Base-by-base conservation (phyloP, 208 protist species). In the Porcisia hertigi region DNA sequence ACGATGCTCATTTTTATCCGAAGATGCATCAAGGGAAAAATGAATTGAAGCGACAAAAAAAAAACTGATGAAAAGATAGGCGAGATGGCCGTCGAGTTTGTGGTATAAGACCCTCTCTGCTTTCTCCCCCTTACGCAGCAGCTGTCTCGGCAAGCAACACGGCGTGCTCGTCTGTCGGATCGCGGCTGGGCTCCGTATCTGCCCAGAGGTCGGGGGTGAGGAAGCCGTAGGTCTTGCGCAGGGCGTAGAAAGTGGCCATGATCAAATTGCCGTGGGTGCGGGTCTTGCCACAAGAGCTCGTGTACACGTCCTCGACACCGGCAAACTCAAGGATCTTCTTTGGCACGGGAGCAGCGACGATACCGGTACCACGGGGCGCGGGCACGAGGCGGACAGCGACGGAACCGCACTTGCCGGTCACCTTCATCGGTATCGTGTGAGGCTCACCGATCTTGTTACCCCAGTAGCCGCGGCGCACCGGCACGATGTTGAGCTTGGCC, bases 181-280 rank as follows among this genome's bases (percentile, higher is more conserved):
- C 90, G 79, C 94, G 94, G 63, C 75, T 70, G 72, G 98, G 87
- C 73, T 88, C 75, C 64, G 86, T 98, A 70, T 93, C 88, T 4
- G 87, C 88, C 99, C 99, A 99, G 43, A 99, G 88, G 75, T 99
- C 98, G 57, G 99, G 99, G 57, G 99, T 99, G 69, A 99, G 92
- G 95, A 99, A 99, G 59, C 85, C 90, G 90, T 99, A 99, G 62
- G 99, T 99, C 84, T 95, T 94, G 81, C 84, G 84, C 62, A 99
- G 86, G 73, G 99, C 99, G 75, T 94, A 87, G 92, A 99, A 99
- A 67, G 98, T 99, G 79, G 99, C 99, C 90, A 99, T 99, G 87
- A 99, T 98, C 86, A 99, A 99, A 98, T 99, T 99, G 84, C 98
- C 99, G 60, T 99, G 88, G 77, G 99, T 99, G 80, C 95, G 94